phyloP scores from a whole-genome alignment of 306 rosid species.

The Cicer bijugum region DNA sequence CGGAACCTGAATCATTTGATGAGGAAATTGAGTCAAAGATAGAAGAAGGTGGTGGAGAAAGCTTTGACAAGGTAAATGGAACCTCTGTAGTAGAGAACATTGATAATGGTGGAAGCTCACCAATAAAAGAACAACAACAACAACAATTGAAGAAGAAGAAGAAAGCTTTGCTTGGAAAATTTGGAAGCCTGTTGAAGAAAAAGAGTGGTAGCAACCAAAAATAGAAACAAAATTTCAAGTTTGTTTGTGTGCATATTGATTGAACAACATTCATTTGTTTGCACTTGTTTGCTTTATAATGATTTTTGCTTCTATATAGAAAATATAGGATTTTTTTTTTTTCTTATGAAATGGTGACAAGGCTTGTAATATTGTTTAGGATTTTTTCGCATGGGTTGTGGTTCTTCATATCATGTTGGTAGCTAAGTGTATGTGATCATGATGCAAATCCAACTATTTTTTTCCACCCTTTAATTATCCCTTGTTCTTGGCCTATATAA shows the following conservation, averaged over 20 bases:
- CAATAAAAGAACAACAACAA: slow-evolving; percentile 43
- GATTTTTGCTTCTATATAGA: slow-evolving; percentile 51
- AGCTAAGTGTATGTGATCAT: slow-evolving; percentile 45
- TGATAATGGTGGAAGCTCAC: slow-evolving; percentile 53
- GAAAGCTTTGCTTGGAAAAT: slow-evolving; percentile 86
- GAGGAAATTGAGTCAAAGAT: slow-evolving; percentile 74
- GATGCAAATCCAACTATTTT: slow-evolving; percentile 21
- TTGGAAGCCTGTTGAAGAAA: slow-evolving; percentile 94
- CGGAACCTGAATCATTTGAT: slow-evolving; percentile 72
- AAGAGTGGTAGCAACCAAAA: slow-evolving; percentile 70
- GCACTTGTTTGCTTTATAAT: slow-evolving; percentile 61
- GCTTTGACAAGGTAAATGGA: slow-evolving; percentile 76
- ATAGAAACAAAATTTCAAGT: slow-evolving; percentile 51
- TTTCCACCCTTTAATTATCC: neutral
- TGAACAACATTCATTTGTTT: slow-evolving; percentile 53
- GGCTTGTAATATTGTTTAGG: slow-evolving; percentile 63
- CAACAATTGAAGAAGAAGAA: slow-evolving; percentile 85
- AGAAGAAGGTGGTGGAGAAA: slow-evolving; percentile 54
- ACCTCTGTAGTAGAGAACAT: slow-evolving; percentile 52
- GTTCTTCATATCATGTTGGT: slow-evolving; percentile 40
- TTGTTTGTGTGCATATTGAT: slow-evolving; percentile 49
- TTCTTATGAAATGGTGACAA: slow-evolving; percentile 52
- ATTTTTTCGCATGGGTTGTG: slow-evolving; percentile 43
- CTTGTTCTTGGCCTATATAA: neutral
- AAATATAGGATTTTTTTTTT: slow-evolving; percentile 44